Evolutionary conservation across 805 yeast species (phyloP).

Genomic region (Nakazawaea pomicola): DNA sequence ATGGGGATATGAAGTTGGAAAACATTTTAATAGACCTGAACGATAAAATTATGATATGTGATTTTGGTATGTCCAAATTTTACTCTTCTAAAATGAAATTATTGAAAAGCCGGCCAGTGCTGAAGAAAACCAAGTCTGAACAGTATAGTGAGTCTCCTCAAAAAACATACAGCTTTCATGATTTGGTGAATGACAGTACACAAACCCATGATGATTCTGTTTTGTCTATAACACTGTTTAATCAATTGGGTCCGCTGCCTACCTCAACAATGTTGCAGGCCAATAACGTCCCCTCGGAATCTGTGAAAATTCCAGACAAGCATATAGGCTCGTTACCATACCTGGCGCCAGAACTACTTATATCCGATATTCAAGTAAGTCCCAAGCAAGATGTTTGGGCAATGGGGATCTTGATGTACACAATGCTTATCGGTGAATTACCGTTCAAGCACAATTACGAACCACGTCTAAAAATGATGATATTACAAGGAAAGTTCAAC

Average conservation of each 20-base stretch:
- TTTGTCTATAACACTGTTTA: conserved; percentile 23
- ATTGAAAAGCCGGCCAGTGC: no score
- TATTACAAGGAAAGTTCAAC: conserved; percentile 62
- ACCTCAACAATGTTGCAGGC: conserved; percentile 16
- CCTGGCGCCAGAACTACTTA: conserved; percentile 82
- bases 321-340: conserved; percentile 89
- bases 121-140: no score
- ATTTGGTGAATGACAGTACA: no score
- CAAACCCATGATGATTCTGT: conserved; percentile 29
- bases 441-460: conserved; percentile 86
- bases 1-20: conserved; percentile 81
- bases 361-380: conserved; percentile 48
- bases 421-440: conserved; percentile 66
- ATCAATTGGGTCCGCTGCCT: conserved; percentile 25
- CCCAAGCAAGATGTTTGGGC: conserved; percentile 89
- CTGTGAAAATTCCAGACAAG: conserved; percentile 41
- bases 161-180: no score
- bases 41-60: conserved; percentile 59
- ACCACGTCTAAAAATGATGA: conserved; percentile 71
- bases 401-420: conserved; percentile 70
- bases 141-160: no score
- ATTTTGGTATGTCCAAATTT: conserved; percentile 79
- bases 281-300: no score
- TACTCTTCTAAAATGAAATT: conserved; percentile 1
- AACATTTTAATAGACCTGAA: conserved; percentile 60